A percentile compares a stretch with the other conserved stretches of the same genome.
Evolutionary conservation across 1,284 basidiomycete genomes (phyloP).

Genomic region (Phlebopus sp.): DNA sequence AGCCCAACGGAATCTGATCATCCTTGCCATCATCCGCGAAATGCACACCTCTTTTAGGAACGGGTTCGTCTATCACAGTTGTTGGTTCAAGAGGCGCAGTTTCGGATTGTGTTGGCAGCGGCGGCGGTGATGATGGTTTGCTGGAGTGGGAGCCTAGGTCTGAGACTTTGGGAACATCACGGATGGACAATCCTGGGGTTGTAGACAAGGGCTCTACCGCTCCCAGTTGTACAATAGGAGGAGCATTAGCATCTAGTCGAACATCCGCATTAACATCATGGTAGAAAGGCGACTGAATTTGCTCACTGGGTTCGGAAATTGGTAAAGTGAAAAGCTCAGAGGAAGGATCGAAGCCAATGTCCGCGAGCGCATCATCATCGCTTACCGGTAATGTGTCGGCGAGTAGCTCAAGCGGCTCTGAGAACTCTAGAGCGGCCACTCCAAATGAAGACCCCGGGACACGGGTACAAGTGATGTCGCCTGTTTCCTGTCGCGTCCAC

Average conservation of each 20-base stretch:
- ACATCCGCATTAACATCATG: conserved; percentile 12
- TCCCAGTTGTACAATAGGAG: conserved; percentile 9
- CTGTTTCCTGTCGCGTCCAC: conserved; percentile 44
- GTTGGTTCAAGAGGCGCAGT: conserved; percentile 11
- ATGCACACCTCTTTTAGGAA: conserved; percentile 60
- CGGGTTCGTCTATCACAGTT: conserved; percentile 11
- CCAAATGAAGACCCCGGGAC: conserved; percentile 51
- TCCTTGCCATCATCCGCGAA: conserved; percentile 65
- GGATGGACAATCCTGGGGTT: neutral
- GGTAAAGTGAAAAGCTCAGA: conserved; percentile 17
- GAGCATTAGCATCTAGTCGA: conserved; percentile 21
- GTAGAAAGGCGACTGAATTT: neutral
- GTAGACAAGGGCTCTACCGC: neutral
- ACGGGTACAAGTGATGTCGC: conserved; percentile 35
- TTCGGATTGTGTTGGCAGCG: conserved; percentile 4
- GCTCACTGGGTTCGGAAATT: conserved; percentile 18
- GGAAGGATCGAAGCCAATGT: conserved; percentile 13
- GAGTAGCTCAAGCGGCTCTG: conserved; percentile 59
- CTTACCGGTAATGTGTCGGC: conserved; percentile 37
- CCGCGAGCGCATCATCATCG: conserved; percentile 11
- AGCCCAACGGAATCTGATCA: conserved; percentile 63
- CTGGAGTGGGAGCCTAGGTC: too few species aligned
- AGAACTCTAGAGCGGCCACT: conserved; percentile 73
- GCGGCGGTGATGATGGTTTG: too few species aligned
- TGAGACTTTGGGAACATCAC: too few species aligned